Conservation (phyloP, 1,284 basidiomycete genomes). For the Microbotryomycetes sp. region DNA sequence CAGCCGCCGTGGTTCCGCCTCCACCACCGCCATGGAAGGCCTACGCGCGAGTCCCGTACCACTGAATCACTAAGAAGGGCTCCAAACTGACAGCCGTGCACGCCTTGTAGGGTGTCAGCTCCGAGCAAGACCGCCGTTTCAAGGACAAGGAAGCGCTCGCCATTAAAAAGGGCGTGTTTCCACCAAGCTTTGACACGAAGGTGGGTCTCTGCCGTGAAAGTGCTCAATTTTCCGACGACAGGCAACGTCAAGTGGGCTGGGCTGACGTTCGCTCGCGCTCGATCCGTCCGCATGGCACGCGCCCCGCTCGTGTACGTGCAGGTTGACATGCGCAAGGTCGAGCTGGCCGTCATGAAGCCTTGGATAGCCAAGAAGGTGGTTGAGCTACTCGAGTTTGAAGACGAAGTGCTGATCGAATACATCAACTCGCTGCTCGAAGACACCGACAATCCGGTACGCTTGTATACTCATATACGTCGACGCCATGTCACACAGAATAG, state of each 20-base stretch:
- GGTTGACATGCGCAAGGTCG: slow-evolving; percentile 95
- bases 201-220: slow-evolving; percentile 42
- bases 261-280: no score
- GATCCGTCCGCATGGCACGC: no score
- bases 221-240: neutral
- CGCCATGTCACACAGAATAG: neutral
- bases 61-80: neutral
- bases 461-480: neutral
- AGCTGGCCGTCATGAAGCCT: slow-evolving; percentile 74
- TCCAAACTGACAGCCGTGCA: neutral
- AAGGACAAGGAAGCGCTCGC: slow-evolving; percentile 89
- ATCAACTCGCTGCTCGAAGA: slow-evolving; percentile 89
- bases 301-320: slow-evolving; percentile 35
- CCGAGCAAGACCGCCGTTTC: slow-evolving; percentile 54
- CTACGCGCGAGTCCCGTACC: neutral
- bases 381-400: slow-evolving; percentile 85
- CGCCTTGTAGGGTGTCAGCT: slow-evolving; percentile 10
- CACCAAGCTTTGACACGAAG: slow-evolving; percentile 79
- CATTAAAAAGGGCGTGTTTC: slow-evolving; percentile 83
- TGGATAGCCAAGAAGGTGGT: slow-evolving; percentile 91
- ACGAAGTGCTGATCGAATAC: slow-evolving; percentile 95
- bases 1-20: no score
- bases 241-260: no score
- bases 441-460: slow-evolving; percentile 63
- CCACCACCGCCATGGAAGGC: neutral